Conservation (phyloP, 306 rosid species). For the Acacia acuminata region DNA sequence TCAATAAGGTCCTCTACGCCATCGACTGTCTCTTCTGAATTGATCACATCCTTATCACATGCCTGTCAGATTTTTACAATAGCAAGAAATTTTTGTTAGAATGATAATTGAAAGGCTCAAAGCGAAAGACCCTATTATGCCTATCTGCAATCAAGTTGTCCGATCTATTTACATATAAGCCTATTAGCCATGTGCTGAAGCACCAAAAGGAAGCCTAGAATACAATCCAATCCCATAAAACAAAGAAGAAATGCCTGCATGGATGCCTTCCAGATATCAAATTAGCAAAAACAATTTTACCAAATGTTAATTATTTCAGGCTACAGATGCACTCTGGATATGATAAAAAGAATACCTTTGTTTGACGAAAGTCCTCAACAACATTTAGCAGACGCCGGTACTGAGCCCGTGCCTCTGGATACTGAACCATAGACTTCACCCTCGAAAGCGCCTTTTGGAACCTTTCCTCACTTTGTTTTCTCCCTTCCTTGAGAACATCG, state of each 20-base stretch:
- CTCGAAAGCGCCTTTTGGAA: constrained; percentile 87
- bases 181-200: not conserved
- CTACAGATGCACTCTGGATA: not conserved
- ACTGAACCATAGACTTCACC: constrained; percentile 93
- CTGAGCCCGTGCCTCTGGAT: constrained; percentile 93
- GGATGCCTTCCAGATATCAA: not conserved
- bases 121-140: not conserved
- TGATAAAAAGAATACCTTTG: constrained; percentile 56
- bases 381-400: constrained; percentile 83
- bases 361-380: constrained; percentile 66
- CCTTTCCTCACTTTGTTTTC: constrained; percentile 80
- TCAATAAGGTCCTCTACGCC: constrained; percentile 70
- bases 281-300: constrained; percentile 8
- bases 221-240: not conserved
- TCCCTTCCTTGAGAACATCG: constrained; percentile 80
- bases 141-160: not conserved
- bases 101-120: not conserved
- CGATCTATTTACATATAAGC: not conserved
- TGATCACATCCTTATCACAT: constrained; percentile 34
- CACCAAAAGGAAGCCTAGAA: not conserved
- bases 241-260: not conserved
- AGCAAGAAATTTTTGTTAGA: not conserved
- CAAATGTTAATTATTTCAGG: constrained; percentile 16
- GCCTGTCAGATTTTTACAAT: constrained; percentile 42
- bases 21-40: constrained; percentile 58